These are phyloP conservation scores for Acanthamoeba rhysodes DNA, from an alignment of 208 protist genomes.

Conservation along the genomic window DNA sequence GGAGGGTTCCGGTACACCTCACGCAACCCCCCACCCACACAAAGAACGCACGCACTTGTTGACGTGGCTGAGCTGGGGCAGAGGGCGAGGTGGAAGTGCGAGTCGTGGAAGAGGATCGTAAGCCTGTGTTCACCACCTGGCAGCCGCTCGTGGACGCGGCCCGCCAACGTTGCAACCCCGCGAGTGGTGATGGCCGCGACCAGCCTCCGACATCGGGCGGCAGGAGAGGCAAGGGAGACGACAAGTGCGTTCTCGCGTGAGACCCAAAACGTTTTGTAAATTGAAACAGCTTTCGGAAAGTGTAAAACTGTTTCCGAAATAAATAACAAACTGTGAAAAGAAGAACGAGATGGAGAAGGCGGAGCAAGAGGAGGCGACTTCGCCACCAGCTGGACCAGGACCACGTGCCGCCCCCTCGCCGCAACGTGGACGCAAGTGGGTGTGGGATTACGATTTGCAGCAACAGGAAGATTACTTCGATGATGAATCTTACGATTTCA, in stretches of 20 bases:
- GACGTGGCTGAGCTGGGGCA: background rate
- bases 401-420: too few species aligned
- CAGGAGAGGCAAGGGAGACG: too few species aligned
- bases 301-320: too few species aligned
- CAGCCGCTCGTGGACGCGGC: conserved; percentile 7
- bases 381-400: background rate
- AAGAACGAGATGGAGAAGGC: background rate
- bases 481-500: background rate
- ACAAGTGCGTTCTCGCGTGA: too few species aligned
- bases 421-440: background rate
- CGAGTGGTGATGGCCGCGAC: background rate
- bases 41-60: background rate
- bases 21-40: background rate
- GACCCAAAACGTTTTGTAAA: too few species aligned
- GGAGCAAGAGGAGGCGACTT: background rate
- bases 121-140: background rate
- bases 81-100: background rate
- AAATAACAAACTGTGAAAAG: too few species aligned
- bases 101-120: background rate
- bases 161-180: background rate
- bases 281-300: too few species aligned
- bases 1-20: background rate
- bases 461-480: background rate
- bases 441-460: conserved; percentile 22
- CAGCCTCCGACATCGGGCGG: background rate